Conservation (phyloP, 805 yeast species). For the Debaryomyces maramus region DNA sequence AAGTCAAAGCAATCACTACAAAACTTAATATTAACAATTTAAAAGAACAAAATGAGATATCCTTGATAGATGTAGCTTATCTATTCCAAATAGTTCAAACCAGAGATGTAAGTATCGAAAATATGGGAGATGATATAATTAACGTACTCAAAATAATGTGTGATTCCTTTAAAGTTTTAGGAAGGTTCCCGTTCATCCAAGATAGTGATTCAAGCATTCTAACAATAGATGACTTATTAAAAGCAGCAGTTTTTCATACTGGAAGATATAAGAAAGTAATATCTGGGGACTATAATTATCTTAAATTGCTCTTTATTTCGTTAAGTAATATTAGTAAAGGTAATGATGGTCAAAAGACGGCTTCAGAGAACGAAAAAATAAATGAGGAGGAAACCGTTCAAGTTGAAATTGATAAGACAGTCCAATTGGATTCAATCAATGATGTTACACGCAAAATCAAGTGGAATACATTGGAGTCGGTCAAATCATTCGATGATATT, state of each 20-base stretch:
- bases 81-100: slow-evolving; percentile 19
- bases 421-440: slow-evolving; percentile 6
- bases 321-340: slow-evolving; percentile 23
- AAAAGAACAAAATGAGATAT: slow-evolving; percentile 14
- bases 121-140: slow-evolving; percentile 5
- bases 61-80: slow-evolving; percentile 21
- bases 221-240: slow-evolving; percentile 32
- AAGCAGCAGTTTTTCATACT: slow-evolving; percentile 35
- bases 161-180: slow-evolving; percentile 42
- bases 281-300: slow-evolving; percentile 36
- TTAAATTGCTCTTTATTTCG: slow-evolving; percentile 50
- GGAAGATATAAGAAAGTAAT: slow-evolving; percentile 42
- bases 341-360: neutral
- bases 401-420: slow-evolving; percentile 9
- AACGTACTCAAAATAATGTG: slow-evolving; percentile 29
- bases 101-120: slow-evolving; percentile 8
- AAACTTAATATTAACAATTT: slow-evolving; percentile 15
- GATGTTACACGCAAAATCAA: slow-evolving; percentile 11
- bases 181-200: slow-evolving; percentile 51
- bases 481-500: slow-evolving; percentile 45
- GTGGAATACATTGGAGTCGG: slow-evolving; percentile 34
- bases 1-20: slow-evolving; percentile 17
- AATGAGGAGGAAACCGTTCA: neutral
- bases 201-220: slow-evolving; percentile 37
- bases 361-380: neutral